Percentiles rank a stretch among this genome's conserved stretches.
Evolutionary conservation across 495 filamentous ascomycete species (phyloP).

Genomic region (Penicillium simplicissimum): DNA sequence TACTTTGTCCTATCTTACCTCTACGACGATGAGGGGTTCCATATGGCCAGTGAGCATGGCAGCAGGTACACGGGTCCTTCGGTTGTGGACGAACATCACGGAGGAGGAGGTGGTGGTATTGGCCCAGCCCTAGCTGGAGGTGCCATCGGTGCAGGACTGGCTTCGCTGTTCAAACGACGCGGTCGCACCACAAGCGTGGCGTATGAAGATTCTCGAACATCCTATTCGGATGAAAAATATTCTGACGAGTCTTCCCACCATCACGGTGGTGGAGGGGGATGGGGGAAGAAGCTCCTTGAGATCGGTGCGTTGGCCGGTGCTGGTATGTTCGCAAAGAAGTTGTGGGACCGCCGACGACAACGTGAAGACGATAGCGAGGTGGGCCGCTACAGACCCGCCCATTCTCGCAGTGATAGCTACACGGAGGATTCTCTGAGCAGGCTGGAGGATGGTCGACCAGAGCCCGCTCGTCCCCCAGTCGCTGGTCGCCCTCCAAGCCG

Average conservation of each 20-base stretch:
- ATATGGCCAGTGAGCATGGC: constrained; percentile 51
- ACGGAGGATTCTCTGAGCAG: constrained; percentile 45
- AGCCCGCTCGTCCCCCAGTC: constrained; percentile 42
- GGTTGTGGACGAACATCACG: constrained; percentile 34
- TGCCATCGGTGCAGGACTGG: constrained; percentile 62
- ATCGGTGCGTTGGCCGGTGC: constrained; percentile 68
- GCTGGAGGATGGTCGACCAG: constrained; percentile 44
- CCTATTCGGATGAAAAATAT: constrained; percentile 63
- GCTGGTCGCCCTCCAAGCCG: constrained; percentile 45
- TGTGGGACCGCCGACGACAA: constrained; percentile 59
- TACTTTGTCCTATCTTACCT: constrained; percentile 76
- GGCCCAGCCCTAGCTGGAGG: constrained; percentile 47
- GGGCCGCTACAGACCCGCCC: constrained; percentile 47
- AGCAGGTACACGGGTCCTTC: constrained; percentile 52
- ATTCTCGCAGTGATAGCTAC: constrained; percentile 44
- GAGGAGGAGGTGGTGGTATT: constrained; percentile 28
- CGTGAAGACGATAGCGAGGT: constrained; percentile 59
- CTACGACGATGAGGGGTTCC: constrained; percentile 53
- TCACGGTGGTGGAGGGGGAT: constrained; percentile 42
- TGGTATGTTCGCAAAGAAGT: constrained; percentile 62
- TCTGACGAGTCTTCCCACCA: constrained; percentile 46
- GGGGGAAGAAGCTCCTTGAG: constrained; percentile 65
- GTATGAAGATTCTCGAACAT: constrained; percentile 48
- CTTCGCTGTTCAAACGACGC: constrained; percentile 56
- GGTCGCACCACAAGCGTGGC: constrained; percentile 34